Percentiles rank a stretch among this genome's conserved stretches.
Conservation (phyloP, 371 early-diverging fungal species). For the Funneliformis caledonium region DNA sequence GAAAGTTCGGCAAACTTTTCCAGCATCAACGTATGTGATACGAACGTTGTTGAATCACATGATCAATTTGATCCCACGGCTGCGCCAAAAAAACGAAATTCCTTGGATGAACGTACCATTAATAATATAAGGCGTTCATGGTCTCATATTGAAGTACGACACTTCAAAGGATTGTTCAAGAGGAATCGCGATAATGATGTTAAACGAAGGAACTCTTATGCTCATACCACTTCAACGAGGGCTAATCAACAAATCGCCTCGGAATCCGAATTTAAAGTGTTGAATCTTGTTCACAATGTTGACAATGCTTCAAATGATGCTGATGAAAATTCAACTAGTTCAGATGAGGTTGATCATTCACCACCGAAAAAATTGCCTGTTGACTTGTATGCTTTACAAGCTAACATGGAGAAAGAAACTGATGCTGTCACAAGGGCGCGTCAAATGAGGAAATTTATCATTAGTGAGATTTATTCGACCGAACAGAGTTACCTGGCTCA, state of each 20-base stretch:
- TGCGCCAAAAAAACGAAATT: background rate
- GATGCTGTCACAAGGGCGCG: slow-evolving; percentile 36
- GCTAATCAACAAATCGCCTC: background rate
- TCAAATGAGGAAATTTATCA: slow-evolving; percentile 51
- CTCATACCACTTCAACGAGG: background rate
- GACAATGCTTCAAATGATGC: background rate
- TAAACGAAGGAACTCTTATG: slow-evolving; percentile 29
- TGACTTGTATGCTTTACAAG: slow-evolving; percentile 7
- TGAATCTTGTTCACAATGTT: background rate
- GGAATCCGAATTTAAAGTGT: slow-evolving; percentile 6
- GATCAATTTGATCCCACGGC: background rate
- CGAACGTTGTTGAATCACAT: background rate
- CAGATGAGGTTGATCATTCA: background rate
- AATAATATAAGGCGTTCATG: slow-evolving; percentile 30
- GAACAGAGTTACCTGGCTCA: slow-evolving; percentile 56
- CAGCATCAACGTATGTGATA: background rate
- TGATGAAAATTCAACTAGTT: background rate
- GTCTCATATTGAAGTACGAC: slow-evolving; percentile 34
- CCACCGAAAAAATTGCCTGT: background rate
- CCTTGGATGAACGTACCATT: background rate
- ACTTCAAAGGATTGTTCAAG: slow-evolving; percentile 2
- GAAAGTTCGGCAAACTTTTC: background rate
- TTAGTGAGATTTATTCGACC: slow-evolving; percentile 53
- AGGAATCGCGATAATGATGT: background rate
- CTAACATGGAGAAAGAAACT: slow-evolving; percentile 9